phyloP scores from a whole-genome alignment of 768 basidiomycete species.

The Mycena crocata region DNA sequence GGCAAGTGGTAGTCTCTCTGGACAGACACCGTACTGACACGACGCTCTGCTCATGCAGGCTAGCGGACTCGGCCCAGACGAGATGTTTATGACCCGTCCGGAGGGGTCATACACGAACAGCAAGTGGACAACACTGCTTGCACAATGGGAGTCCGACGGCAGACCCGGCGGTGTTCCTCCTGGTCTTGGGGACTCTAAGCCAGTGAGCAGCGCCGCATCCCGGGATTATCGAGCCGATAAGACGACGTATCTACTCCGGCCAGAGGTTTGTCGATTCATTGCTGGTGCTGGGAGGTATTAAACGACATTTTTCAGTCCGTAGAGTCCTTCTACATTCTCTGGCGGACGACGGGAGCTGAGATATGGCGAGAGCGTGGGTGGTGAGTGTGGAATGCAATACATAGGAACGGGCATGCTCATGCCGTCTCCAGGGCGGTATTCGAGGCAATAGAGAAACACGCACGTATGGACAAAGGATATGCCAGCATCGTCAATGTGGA shows the following conservation, averaged over 20 bases:
- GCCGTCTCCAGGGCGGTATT: conserved; percentile 48
- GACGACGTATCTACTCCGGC: conserved; percentile 55
- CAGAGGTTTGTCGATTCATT: conserved; percentile 55
- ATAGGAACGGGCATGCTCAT: background rate
- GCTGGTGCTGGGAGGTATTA: background rate
- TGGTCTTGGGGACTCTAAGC: conserved; percentile 42
- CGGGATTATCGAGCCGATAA: conserved; percentile 55
- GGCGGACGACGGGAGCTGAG: conserved; percentile 61
- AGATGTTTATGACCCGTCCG: conserved; percentile 49
- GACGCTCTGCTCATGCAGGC: too few species aligned
- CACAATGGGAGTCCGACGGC: conserved; percentile 56
- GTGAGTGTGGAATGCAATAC: conserved; percentile 36
- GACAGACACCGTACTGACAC: too few species aligned
- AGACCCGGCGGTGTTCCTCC: conserved; percentile 48
- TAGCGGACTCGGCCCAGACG: conserved; percentile 75
- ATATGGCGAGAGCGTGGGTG: conserved; percentile 67
- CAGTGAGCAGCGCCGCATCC: conserved; percentile 29
- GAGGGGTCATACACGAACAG: conserved; percentile 27
- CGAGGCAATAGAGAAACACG: conserved; percentile 60
- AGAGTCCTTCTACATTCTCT: conserved; percentile 66
- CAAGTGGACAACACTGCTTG: conserved; percentile 54
- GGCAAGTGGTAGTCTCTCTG: too few species aligned
- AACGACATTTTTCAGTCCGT: conserved; percentile 50
- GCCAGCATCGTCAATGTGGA: conserved; percentile 56
- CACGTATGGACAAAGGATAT: conserved; percentile 59